Evolutionary conservation across 805 yeast genomes (phyloP), one percentile per base, ranked within the genome.

Genomic region (Candida sithepensis): DNA sequence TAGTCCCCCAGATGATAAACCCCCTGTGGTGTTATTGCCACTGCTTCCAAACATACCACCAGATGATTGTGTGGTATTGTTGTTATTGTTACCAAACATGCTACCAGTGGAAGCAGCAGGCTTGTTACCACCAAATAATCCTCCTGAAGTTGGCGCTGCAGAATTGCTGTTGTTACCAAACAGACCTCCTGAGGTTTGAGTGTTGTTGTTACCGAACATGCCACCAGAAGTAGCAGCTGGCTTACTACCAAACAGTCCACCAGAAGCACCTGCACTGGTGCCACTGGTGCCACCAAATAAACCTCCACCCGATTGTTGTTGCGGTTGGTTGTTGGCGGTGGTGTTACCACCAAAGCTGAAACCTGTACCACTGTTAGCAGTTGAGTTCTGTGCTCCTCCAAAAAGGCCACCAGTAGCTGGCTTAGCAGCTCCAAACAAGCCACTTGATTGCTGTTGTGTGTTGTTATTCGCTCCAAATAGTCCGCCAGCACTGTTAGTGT

Each of bases 1-100:
- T 24, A 73, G 48, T 4, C 79, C 80, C 32, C 78, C 77, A 22
- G 70, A 59, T 22, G 69, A 21, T 20, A 9, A 51, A 46, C 44
- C 44, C 43, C 46, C 20, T 26, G 39, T 24, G 18, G 44, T 18
- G 10, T 41, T 47, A 24, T 44, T 33, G 23, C 5, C 8, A 22
- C 32, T 66, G 45, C 59, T 59, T 12, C 78, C 78, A 52, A 75
- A 73, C 28, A 71, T 48, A 2, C 77, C 78, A 19, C 75, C 75
- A 32, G 70, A 58, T 22, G 64, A 40, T 34, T 65, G 39, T 7
- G 47, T 39, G 18, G 50, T 21, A 16, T 22, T 45, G 39, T 50
- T 49, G 18, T 51, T 21, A 16, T 22, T 45, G 39, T 50, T 49
- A 30, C 69, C 65, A 45, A 61, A 60, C 40, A 62, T 20, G 6